Evolutionary conservation across 257 asterid species (phyloP), one percentile per base, ranked within the genome.

Genomic region (Rauvolfia tetraphylla): DNA sequence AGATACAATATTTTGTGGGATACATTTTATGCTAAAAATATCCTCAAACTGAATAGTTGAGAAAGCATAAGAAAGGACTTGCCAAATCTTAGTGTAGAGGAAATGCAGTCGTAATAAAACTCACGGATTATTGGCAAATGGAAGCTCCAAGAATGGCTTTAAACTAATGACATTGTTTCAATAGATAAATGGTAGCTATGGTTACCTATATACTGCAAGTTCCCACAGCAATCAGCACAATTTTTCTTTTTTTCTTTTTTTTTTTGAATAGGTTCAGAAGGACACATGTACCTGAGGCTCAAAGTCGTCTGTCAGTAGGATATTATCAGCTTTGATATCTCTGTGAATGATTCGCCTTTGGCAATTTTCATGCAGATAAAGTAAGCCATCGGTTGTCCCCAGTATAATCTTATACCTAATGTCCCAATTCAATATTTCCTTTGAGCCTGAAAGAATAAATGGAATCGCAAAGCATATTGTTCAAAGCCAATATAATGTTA

Each of bases 331-430:
- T 79, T 89, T 89, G 3, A 90, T 90, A 58, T 90, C 96, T 77
- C 94, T 84, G 70, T 90, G 96, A 67, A 90, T 90, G 11, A 90
- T 85, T 78, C 94, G 75, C 73, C 90, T 83, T 71, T 81, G 65
- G 79, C 93, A 88, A 71, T 83, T 81, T 78, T 89, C 93, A 36
- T 91, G 96, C 15, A 91, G 84, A 77, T 91, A 91, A 38, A 77
- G 77, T 31, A 91, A 73, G 78, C 96, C 96, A 79, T 89, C 87
- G 61, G 96, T 91, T 71, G 79, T 87, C 69, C 96, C 95, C 65
- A 88, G 83, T 31, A 86, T 81, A 29, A 89, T 88, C 81, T 89
- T 91, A 62, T 91, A 85, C 84, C 96, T 88, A 44, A 66, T 72
- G 6, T 81, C 74, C 96, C 96, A 91, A 34, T 82, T 77, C 61